phyloP scores from a whole-genome alignment of 768 basidiomycete species.

The Suillus tomentosus region DNA sequence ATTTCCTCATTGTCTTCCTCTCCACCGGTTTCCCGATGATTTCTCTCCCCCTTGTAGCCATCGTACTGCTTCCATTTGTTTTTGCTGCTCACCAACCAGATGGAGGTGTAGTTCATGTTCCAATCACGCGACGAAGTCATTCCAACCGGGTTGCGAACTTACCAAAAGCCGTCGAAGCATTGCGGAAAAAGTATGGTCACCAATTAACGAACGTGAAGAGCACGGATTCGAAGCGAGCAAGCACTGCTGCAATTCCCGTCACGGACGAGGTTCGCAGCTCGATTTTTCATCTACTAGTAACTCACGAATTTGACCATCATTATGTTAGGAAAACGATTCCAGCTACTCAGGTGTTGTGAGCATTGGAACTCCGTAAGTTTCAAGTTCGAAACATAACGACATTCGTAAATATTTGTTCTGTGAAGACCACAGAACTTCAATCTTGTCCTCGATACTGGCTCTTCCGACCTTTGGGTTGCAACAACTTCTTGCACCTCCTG shows the following conservation, averaged over 20 bases:
- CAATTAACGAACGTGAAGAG: constrained; percentile 9
- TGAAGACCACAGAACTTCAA: constrained; percentile 66
- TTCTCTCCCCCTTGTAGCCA: constrained; percentile 30
- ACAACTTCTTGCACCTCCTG: constrained; percentile 50
- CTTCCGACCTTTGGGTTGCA: constrained; percentile 88
- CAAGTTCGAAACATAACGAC: neutral
- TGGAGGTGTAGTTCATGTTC: constrained; percentile 40
- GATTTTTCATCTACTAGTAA: neutral
- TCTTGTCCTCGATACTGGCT: constrained; percentile 90
- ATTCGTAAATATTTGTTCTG: neutral
- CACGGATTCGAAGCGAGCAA: constrained; percentile 30
- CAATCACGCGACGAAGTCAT: constrained; percentile 41
- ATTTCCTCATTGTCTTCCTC: neutral
- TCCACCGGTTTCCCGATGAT: constrained; percentile 12
- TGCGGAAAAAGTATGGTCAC: constrained; percentile 52
- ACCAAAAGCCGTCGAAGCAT: constrained; percentile 40
- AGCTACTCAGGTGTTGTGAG: constrained; percentile 57
- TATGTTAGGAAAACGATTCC: constrained; percentile 50
- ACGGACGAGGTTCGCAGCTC: constrained; percentile 51
- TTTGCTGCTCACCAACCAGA: constrained; percentile 26
- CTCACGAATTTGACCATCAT: neutral
- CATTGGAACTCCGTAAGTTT: constrained; percentile 66
- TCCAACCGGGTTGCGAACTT: constrained; percentile 36
- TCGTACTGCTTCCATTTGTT: constrained; percentile 33
- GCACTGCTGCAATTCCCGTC: constrained; percentile 39